These are phyloP conservation scores for Apiotrichum sp. DNA, from an alignment of 1,284 basidiomycete species.

Conservation along the genomic window DNA sequence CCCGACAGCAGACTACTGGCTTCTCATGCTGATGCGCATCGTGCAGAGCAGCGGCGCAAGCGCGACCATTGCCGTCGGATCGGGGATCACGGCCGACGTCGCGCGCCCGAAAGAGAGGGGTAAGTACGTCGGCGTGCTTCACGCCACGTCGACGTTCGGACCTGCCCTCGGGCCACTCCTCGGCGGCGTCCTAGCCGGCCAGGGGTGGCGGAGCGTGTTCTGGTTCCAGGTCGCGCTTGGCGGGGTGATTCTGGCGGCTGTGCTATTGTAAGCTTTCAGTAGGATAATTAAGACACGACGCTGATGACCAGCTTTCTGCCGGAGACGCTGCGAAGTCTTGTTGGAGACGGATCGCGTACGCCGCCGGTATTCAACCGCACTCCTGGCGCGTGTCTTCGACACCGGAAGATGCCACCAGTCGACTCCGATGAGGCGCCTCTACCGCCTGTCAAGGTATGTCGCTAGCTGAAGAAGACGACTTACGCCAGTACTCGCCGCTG, in stretches of 20 bases:
- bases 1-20: slow-evolving; percentile 36
- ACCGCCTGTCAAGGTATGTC: slow-evolving; percentile 16
- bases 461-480: neutral
- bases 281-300: neutral
- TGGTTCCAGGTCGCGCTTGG: slow-evolving; percentile 27
- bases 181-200: slow-evolving; percentile 25
- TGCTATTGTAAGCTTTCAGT: slow-evolving; percentile 13
- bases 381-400: slow-evolving; percentile 16
- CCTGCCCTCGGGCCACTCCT: slow-evolving; percentile 35
- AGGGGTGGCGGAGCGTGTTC: slow-evolving; percentile 23
- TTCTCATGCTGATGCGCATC: slow-evolving; percentile 34
- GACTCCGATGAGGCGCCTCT: slow-evolving; percentile 1
- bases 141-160: slow-evolving; percentile 27
- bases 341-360: slow-evolving; percentile 31
- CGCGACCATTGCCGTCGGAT: slow-evolving; percentile 34
- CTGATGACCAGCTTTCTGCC: slow-evolving; percentile 24
- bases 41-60: slow-evolving; percentile 36
- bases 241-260: slow-evolving; percentile 13
- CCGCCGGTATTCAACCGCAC: slow-evolving; percentile 33
- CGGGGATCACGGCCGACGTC: slow-evolving; percentile 37
- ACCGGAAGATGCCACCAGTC: slow-evolving; percentile 8
- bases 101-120: slow-evolving; percentile 37
- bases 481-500: slow-evolving; percentile 27
- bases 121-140: slow-evolving; percentile 32
- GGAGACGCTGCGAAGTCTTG: slow-evolving; percentile 36